Evolutionary conservation across 306 rosid species (phyloP), one percentile per base, ranked within the genome.

Genomic region (Gastrolobium bilobum): DNA sequence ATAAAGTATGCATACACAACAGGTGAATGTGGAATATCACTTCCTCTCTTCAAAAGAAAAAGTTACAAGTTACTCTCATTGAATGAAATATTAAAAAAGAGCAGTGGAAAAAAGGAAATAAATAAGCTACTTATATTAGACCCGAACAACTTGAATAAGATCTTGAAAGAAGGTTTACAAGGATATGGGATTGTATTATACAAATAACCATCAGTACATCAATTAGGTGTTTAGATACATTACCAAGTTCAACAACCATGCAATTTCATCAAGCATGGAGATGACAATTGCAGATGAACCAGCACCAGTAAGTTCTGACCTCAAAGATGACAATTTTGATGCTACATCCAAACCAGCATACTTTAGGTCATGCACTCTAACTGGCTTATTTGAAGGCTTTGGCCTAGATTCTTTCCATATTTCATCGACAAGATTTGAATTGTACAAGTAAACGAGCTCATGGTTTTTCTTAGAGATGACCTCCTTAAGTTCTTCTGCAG

Each of bases 211-310:
- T 58, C 77, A 65, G 26, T 62, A 33, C 26, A 82, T 71, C 78
- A 57, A 71, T 56, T 62, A 10, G 68, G 51, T 10, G 35, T 43
- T 62, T 60, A 78, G 72, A 79, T 54, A 71, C 48, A 79, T 71
- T 95, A 95, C 99, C 99, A 92, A 80, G 91, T 95, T 95, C 88
- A 92, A 84, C 74, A 95, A 70, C 99, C 99, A 95, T 29, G 99
- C 99, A 75, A 95, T 77, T 87, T 95, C 97, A 88, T 95, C 99
- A 9, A 95, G 99, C 94, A 87, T 88, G 38, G 98, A 92, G 79
- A 95, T 80, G 33, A 91, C 79, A 68, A 95, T 92, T 38, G 97
- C 98, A 54, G 99, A 87, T 73, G 99, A 86, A 81, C 90, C 98
- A 81, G 91, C 80, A 71, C 61, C 78, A 4, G 20, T 76, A 79